phyloP scores from a whole-genome alignment of 441 rosid species.

The Arabidopsis hybrid region DNA sequence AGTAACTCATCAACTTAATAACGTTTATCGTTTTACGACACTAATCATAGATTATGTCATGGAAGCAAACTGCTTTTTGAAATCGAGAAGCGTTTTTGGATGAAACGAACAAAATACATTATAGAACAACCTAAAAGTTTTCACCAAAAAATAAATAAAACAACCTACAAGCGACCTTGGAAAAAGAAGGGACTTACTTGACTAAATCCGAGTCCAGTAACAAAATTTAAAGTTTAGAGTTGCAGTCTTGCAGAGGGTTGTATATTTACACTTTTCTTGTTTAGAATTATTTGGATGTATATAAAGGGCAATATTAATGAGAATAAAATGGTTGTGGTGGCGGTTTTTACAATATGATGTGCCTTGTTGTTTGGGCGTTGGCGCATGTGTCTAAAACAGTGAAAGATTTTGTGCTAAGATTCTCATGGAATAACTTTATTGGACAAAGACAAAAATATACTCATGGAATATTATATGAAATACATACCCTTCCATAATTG shows the following conservation, averaged over 20 bases:
- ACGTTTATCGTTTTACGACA: background rate
- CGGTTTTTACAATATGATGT: constrained; percentile 38
- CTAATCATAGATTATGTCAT: background rate
- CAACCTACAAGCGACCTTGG: too few species aligned
- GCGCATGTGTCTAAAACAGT: constrained; percentile 48
- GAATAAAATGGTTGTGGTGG: constrained; percentile 36
- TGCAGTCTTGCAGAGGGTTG: background rate
- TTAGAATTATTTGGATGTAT: constrained; percentile 13
- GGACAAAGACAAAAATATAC: constrained; percentile 45
- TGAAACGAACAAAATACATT: background rate
- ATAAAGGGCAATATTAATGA: constrained; percentile 19
- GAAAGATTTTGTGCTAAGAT: constrained; percentile 82
- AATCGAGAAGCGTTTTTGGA: too few species aligned
- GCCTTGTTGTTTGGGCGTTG: constrained; percentile 46
- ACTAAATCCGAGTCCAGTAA: constrained; percentile 8
- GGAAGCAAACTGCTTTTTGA: background rate
- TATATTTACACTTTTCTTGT: constrained; percentile 20
- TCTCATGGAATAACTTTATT: constrained; percentile 74
- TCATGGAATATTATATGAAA: constrained; percentile 28
- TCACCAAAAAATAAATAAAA: too few species aligned
- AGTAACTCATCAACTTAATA: constrained; percentile 30
- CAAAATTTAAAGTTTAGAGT: background rate
- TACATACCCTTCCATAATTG: constrained; percentile 25
- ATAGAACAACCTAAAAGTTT: background rate
- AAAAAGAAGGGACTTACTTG: background rate